These are phyloP conservation scores for Colletotrichum sublineola DNA, from an alignment of 2,329 filamentous ascomycete genomes.

Conservation along the genomic window DNA sequence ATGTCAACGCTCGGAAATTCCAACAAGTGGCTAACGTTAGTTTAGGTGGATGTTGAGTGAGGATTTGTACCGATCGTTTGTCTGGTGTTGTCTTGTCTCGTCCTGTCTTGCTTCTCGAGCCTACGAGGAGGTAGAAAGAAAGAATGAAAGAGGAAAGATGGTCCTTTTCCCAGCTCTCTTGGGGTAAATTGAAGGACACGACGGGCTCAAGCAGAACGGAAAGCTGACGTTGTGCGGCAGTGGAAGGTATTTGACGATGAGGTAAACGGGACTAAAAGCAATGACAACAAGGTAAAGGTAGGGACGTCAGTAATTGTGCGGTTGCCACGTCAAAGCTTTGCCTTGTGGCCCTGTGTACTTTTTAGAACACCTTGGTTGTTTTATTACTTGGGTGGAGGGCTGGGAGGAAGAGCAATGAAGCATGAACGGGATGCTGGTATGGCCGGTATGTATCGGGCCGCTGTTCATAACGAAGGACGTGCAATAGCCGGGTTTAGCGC, in stretches of 20 bases:
- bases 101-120: constrained; percentile 20
- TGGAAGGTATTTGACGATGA: background rate
- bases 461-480: constrained; percentile 4
- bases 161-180: background rate
- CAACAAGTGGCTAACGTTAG: constrained; percentile 37
- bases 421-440: background rate
- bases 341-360: background rate
- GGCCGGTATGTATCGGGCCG: constrained; percentile 21
- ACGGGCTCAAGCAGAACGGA: background rate
- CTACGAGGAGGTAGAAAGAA: constrained; percentile 11
- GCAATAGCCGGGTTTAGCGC: constrained; percentile 32
- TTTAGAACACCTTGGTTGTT: background rate
- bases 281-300: background rate
- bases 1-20: constrained; percentile 35
- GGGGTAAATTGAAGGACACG: background rate
- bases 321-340: background rate
- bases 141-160: background rate
- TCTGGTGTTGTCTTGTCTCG: constrained; percentile 12
- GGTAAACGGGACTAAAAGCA: background rate
- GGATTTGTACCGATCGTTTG: constrained; percentile 12
- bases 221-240: background rate
- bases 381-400: background rate
- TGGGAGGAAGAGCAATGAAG: constrained; percentile 7
- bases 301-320: background rate
- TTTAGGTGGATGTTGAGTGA: constrained; percentile 31